phyloP scores from a whole-genome alignment of 495 filamentous ascomycete genomes.

The Hypoxylon fragiforme region DNA sequence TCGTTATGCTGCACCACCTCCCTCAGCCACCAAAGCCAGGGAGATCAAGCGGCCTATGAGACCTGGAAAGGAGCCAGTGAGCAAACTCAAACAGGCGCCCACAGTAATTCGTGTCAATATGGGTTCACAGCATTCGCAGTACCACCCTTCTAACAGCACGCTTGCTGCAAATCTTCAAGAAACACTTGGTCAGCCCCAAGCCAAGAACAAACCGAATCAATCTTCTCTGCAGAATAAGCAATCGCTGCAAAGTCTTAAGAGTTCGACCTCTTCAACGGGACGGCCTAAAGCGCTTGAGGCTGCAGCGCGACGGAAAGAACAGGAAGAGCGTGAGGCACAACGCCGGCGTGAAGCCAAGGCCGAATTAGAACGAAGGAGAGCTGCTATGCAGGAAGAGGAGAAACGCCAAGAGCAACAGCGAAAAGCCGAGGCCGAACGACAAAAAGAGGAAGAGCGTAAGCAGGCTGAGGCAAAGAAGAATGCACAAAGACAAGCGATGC shows the following conservation, averaged over 20 bases:
- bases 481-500: constrained; percentile 71
- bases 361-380: constrained; percentile 75
- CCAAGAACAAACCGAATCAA: constrained; percentile 67
- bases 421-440: constrained; percentile 53
- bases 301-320: constrained; percentile 76
- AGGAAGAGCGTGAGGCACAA: constrained; percentile 75
- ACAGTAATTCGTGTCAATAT: constrained; percentile 80
- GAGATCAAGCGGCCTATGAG: constrained; percentile 66
- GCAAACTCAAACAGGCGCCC: constrained; percentile 72
- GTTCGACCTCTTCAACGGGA: constrained; percentile 62
- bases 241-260: constrained; percentile 70
- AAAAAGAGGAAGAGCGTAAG: constrained; percentile 54
- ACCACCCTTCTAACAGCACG: constrained; percentile 62
- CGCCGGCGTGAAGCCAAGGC: constrained; percentile 78
- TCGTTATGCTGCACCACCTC: constrained; percentile 49
- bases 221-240: constrained; percentile 65
- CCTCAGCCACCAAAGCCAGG: constrained; percentile 54
- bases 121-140: constrained; percentile 62
- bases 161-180: constrained; percentile 64
- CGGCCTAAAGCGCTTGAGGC: constrained; percentile 64
- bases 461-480: constrained; percentile 62
- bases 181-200: constrained; percentile 54
- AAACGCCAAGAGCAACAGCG: constrained; percentile 54
- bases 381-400: constrained; percentile 62
- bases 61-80: constrained; percentile 66